Evolutionary conservation across 169 alveolate genomes (phyloP).

Genomic region (Cryptosporidium sp.): DNA sequence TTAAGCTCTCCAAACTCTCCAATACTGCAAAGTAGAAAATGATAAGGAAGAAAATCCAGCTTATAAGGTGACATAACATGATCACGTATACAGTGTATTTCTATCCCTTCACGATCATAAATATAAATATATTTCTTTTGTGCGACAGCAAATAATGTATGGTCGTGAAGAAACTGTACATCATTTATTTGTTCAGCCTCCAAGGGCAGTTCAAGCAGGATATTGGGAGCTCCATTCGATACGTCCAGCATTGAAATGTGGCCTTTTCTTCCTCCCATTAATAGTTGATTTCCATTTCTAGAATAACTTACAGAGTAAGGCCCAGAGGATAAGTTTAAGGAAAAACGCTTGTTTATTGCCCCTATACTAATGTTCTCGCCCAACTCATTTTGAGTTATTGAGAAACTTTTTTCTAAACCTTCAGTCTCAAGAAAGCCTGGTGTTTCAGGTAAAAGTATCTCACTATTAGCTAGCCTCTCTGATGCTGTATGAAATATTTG

Average conservation of each 20-base stretch:
- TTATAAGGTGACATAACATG: slow-evolving; percentile 85
- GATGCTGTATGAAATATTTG: slow-evolving; percentile 57
- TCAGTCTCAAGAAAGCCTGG: slow-evolving; percentile 78
- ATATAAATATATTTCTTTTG: slow-evolving; percentile 91
- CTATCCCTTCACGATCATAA: slow-evolving; percentile 94
- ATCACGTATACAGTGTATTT: slow-evolving; percentile 91
- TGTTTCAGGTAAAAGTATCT: slow-evolving; percentile 54
- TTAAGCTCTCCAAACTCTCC: slow-evolving; percentile 93
- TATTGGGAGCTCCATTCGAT: slow-evolving; percentile 84
- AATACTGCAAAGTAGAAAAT: slow-evolving; percentile 90
- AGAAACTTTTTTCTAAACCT: slow-evolving; percentile 80
- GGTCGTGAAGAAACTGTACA: slow-evolving; percentile 91
- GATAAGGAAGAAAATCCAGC: slow-evolving; percentile 93
- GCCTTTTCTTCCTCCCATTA: slow-evolving; percentile 94
- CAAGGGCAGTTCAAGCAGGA: slow-evolving; percentile 24
- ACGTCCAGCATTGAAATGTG: slow-evolving; percentile 90
- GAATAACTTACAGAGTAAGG: slow-evolving; percentile 91
- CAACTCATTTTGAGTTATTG: slow-evolving; percentile 77
- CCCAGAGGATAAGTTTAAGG: slow-evolving; percentile 87
- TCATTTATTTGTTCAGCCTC: slow-evolving; percentile 86
- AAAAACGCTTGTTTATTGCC: slow-evolving; percentile 79
- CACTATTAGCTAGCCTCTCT: slow-evolving; percentile 56
- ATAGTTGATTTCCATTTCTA: slow-evolving; percentile 90
- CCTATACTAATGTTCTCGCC: slow-evolving; percentile 73
- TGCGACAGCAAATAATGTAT: slow-evolving; percentile 93